Base-by-base conservation (phyloP, 1,139 yeast species). In the Spathaspora sp. region DNA sequence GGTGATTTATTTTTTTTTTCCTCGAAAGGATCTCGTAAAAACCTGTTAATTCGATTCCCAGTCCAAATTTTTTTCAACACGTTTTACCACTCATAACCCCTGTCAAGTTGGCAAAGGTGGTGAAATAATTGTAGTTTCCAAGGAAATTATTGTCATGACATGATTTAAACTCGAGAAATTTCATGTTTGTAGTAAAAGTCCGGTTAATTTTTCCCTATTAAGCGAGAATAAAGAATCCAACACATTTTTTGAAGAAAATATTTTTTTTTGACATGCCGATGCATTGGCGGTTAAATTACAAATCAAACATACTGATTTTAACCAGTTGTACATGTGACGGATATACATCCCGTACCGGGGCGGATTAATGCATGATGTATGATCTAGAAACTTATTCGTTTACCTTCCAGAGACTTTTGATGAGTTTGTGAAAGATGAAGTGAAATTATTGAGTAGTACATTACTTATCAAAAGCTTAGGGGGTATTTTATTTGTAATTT, bases 401-500 rank as follows among this genome's bases (percentile, higher is more conserved):
- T 20, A 20, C 23, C 23, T 20, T 20, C 23, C 7, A 20, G 7
- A 20, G 23, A 20, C 23, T 20, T 20, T 20, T 20, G 6, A 20
- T 4, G 23, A 4, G 4, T 20, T 20, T 20, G 23, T 9, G 9
- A n/a, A n/a, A n/a, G n/a, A n/a, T n/a, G n/a, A n/a, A n/a, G n/a
- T 20, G 23, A 20, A 20, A 20, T 20, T 20, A 4, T 20, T 20
- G 23, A 4, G 6, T 20, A 20, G 7, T 20, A 20, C 7, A 20
- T 29, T 29, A 26, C 29, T 11, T 26, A 26, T 10, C 10, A 5
- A 10, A 27, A 11, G 16, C 38, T 34, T 34, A 17, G 24, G 38
- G 38, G 38, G 38, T 34, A 34, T 34, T 34, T 34, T 34, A 8
- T 34, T 34, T 20, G 4, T 29, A 26, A n/a, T 29, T 29, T 27